Evolutionary conservation across 768 basidiomycete genomes (phyloP).

Genomic region (Mycena epipterygia): DNA sequence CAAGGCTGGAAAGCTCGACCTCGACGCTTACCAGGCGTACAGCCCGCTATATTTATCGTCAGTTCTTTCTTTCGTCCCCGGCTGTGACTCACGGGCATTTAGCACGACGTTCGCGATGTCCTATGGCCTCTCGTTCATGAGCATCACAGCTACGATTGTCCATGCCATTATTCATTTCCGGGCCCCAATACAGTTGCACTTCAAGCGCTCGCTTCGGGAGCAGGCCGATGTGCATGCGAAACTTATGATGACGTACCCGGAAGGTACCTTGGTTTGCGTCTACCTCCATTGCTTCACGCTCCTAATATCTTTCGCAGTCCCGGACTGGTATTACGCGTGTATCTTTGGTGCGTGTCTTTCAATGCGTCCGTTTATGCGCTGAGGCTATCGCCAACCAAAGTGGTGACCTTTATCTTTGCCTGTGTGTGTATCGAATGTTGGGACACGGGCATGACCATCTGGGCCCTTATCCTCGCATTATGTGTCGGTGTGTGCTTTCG

Average conservation of each 20-base stretch:
- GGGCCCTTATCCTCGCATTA: slow-evolving; percentile 72
- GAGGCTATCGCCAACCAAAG: slow-evolving; percentile 38
- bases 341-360: slow-evolving; percentile 54
- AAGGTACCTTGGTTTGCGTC: slow-evolving; percentile 45
- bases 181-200: slow-evolving; percentile 67
- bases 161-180: slow-evolving; percentile 69
- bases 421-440: slow-evolving; percentile 73
- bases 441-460: slow-evolving; percentile 77
- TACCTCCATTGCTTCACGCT: neutral
- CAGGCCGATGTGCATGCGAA: slow-evolving; percentile 73
- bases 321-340: slow-evolving; percentile 73
- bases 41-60: slow-evolving; percentile 64
- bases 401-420: slow-evolving; percentile 71
- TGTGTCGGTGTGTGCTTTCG: slow-evolving; percentile 52
- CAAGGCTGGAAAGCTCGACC: slow-evolving; percentile 55
- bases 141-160: slow-evolving; percentile 72
- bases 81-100: neutral
- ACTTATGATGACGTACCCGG: slow-evolving; percentile 69
- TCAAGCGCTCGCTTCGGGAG: slow-evolving; percentile 64
- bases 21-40: slow-evolving; percentile 60
- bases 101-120: slow-evolving; percentile 69
- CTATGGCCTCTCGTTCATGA: slow-evolving; percentile 72
- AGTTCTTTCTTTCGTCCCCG: slow-evolving; percentile 29
- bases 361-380: neutral
- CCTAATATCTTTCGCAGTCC: slow-evolving; percentile 53